phyloP scores from a whole-genome alignment of 116 monocot species.

The Iris pallida region DNA sequence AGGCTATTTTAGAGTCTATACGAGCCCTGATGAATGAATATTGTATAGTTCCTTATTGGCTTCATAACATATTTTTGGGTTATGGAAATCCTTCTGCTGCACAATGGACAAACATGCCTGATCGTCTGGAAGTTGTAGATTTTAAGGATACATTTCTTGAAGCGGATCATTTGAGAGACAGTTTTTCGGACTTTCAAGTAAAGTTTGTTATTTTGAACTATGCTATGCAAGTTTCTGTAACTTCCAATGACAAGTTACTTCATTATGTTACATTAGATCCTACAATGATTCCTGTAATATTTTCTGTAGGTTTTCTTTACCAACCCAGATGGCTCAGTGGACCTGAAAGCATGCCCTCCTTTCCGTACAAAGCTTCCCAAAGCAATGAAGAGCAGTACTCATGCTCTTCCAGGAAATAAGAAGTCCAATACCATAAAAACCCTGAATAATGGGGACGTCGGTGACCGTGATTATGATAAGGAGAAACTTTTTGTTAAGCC shows the following conservation, averaged over 20 bases:
- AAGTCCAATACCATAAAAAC: conserved; percentile 20
- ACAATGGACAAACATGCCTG: conserved; percentile 98
- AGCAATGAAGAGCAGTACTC: conserved; percentile 50
- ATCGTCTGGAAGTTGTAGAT: conserved; percentile 85
- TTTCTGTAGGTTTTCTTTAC: conserved; percentile 72
- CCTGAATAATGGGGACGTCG: conserved; percentile 17
- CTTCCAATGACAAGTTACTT: background rate
- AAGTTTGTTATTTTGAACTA: background rate
- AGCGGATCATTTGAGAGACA: conserved; percentile 69
- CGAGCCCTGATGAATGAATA: conserved; percentile 97
- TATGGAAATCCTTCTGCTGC: conserved; percentile 99
- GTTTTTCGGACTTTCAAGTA: conserved; percentile 84
- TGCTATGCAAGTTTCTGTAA: background rate
- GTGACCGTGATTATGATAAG: conserved; percentile 24
- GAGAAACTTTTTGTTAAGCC: conserved; percentile 73
- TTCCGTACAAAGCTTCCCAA: conserved; percentile 78
- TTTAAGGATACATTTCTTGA: conserved; percentile 98
- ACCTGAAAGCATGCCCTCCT: conserved; percentile 60
- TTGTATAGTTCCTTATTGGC: conserved; percentile 95
- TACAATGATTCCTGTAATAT: background rate
- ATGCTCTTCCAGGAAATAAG: conserved; percentile 71
- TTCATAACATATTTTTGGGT: conserved; percentile 95
- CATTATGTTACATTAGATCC: background rate
- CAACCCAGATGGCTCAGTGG: conserved; percentile 46
- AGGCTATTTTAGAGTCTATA: conserved; percentile 97